phyloP scores from a whole-genome alignment of 148 eudicot genomes.

The Diospyros kaki region DNA sequence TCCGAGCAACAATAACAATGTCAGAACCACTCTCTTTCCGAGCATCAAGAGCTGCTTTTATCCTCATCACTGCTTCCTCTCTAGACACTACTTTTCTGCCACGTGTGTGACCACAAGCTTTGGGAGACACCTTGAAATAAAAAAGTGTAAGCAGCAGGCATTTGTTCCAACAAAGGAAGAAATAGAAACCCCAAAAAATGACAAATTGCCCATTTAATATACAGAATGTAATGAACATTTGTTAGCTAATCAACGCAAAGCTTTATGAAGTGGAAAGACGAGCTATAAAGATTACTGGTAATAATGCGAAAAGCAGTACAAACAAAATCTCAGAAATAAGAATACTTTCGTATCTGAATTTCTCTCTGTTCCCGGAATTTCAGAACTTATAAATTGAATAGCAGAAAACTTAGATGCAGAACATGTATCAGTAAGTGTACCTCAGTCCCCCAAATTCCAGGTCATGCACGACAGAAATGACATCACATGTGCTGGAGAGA shows the following conservation, averaged over 20 bases:
- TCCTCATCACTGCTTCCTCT: constrained; percentile 87
- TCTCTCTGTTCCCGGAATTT: no score
- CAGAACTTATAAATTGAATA: no score
- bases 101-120: constrained; percentile 95
- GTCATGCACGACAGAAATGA: no score
- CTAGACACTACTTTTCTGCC: constrained; percentile 91
- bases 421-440: neutral
- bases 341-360: no score
- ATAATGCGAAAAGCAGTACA: no score
- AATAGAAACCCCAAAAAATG: neutral
- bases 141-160: constrained; percentile 20
- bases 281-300: no score
- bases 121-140: constrained; percentile 76
- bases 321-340: no score
- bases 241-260: neutral
- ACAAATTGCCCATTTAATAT: neutral
- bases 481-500: no score
- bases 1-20: constrained; percentile 90
- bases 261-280: neutral
- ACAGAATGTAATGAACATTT: neutral
- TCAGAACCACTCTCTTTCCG: constrained; percentile 81
- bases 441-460: neutral
- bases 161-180: neutral
- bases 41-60: constrained; percentile 97
- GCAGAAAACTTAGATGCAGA: neutral